Conservation (phyloP, 768 basidiomycete species). For the Hemileccinum rubropunctum region DNA sequence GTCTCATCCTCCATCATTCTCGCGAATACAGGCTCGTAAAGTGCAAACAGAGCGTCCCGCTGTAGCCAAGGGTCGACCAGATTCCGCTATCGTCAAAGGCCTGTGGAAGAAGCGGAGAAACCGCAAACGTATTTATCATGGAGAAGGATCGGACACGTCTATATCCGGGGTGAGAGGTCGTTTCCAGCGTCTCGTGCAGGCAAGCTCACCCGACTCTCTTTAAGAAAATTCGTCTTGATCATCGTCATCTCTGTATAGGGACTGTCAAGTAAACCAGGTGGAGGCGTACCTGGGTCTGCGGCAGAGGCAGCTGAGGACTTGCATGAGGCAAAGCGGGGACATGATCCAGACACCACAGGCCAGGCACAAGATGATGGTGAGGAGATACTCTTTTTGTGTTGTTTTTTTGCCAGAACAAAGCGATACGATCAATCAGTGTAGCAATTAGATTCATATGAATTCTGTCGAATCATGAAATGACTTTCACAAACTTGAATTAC, state of each 20-base stretch:
- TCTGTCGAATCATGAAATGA: neutral
- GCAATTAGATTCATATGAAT: neutral
- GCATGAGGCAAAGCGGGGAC: neutral
- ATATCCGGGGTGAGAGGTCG: neutral
- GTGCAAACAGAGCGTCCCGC: constrained; percentile 8
- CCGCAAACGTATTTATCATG: neutral
- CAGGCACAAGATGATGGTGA: constrained; percentile 13
- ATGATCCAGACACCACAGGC: neutral
- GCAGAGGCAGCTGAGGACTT: neutral
- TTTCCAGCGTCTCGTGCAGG: constrained; percentile 18
- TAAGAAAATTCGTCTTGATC: neutral
- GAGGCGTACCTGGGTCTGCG: neutral
- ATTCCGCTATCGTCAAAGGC: constrained; percentile 4
- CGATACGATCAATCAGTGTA: constrained; percentile 7
- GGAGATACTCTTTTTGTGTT: constrained; percentile 24
- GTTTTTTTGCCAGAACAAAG: constrained; percentile 24
- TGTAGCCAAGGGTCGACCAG: neutral
- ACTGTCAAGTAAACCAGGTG: neutral
- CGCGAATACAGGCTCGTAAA: neutral
- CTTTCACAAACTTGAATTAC: neutral
- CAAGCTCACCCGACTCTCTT: neutral
- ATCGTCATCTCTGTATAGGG: constrained; percentile 4
- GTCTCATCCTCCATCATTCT: constrained; percentile 2
- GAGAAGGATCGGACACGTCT: neutral
- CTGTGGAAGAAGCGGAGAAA: constrained; percentile 12